Evolutionary conservation across 305 asterid species (phyloP).

Genomic region (Ajuga reptans): DNA sequence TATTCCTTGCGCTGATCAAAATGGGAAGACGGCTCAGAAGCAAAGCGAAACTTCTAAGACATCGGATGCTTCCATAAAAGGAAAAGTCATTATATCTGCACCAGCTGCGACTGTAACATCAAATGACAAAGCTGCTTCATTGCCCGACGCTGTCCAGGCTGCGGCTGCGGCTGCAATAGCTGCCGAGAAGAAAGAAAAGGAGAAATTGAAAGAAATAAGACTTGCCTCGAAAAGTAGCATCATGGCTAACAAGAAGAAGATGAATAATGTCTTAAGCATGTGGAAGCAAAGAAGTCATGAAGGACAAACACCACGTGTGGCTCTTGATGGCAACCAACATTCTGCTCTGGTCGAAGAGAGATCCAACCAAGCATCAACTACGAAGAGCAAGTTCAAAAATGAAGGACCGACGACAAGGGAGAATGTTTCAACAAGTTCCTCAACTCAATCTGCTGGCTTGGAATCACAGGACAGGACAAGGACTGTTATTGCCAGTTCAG

Average conservation of each 20-base stretch:
- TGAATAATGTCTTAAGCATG: constrained; percentile 86
- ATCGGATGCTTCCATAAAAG: constrained; percentile 48
- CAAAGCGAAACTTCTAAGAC: constrained; percentile 45
- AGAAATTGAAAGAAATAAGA: constrained; percentile 70
- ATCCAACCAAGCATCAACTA: constrained; percentile 38
- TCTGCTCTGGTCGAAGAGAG: constrained; percentile 46
- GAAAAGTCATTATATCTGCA: constrained; percentile 82
- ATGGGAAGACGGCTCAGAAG: constrained; percentile 53
- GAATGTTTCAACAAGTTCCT: constrained; percentile 31
- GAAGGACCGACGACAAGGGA: constrained; percentile 41
- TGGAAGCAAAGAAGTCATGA: constrained; percentile 99
- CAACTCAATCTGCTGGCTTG: constrained; percentile 33
- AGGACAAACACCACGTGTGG: constrained; percentile 86
- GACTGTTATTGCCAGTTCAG: constrained; percentile 42
- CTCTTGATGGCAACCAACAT: constrained; percentile 53
- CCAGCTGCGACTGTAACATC: constrained; percentile 78
- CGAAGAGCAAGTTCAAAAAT: constrained; percentile 48
- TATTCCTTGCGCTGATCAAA: constrained; percentile 70
- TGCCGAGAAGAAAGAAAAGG: constrained; percentile 97
- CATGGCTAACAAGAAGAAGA: constrained; percentile 92
- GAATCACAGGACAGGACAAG: constrained; percentile 61
- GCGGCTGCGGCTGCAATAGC: constrained; percentile 97
- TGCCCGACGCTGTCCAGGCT: constrained; percentile 94
- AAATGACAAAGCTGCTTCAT: constrained; percentile 69
- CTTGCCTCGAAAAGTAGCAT: constrained; percentile 92